Evolutionary conservation across 139 green algal genomes (phyloP).

Genomic region (Chlorella sp.): DNA sequence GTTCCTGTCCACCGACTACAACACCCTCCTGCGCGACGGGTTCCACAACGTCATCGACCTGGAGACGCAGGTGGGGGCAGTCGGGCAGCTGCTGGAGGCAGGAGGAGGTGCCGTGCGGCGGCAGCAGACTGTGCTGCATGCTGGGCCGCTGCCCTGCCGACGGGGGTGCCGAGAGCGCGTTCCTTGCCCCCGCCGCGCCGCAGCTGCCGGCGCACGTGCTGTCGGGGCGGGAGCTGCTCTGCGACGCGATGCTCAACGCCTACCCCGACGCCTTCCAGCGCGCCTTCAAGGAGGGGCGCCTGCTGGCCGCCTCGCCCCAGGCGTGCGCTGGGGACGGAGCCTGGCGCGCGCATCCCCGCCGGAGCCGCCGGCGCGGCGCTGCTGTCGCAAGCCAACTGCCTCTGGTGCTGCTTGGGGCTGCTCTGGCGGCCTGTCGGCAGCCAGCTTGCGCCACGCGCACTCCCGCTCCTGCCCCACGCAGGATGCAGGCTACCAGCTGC

Average conservation of each 20-base stretch:
- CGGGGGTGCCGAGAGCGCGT: too few relatives aligned
- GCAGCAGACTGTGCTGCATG: too few relatives aligned
- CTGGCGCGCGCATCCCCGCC: too few relatives aligned
- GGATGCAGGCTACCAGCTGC: slow-evolving; percentile 14
- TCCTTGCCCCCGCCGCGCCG: too few relatives aligned
- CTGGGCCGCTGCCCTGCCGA: too few relatives aligned
- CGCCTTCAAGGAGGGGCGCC: slow-evolving; percentile 24
- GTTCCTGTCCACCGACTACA: slow-evolving; percentile 73
- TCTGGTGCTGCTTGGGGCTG: too few relatives aligned
- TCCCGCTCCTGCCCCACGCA: not conserved
- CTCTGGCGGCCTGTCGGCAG: not conserved
- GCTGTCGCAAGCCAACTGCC: too few relatives aligned
- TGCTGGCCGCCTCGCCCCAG: slow-evolving; percentile 14
- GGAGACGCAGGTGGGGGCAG: slow-evolving; percentile 40
- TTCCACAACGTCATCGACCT: slow-evolving; percentile 46
- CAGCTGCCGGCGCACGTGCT: slow-evolving; percentile 16
- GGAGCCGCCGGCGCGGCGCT: too few relatives aligned
- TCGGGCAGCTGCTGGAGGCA: too few relatives aligned
- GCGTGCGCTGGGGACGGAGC: too few relatives aligned
- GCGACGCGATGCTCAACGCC: slow-evolving; percentile 50
- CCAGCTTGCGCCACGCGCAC: not conserved
- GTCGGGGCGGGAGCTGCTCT: slow-evolving; percentile 43
- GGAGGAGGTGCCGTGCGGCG: too few relatives aligned
- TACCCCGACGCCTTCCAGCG: slow-evolving; percentile 55
- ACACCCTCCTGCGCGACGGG: slow-evolving; percentile 42